These are phyloP conservation scores for Cytospora chrysosperma DNA, from an alignment of 2,329 filamentous ascomycete genomes.

Conservation along the genomic window DNA sequence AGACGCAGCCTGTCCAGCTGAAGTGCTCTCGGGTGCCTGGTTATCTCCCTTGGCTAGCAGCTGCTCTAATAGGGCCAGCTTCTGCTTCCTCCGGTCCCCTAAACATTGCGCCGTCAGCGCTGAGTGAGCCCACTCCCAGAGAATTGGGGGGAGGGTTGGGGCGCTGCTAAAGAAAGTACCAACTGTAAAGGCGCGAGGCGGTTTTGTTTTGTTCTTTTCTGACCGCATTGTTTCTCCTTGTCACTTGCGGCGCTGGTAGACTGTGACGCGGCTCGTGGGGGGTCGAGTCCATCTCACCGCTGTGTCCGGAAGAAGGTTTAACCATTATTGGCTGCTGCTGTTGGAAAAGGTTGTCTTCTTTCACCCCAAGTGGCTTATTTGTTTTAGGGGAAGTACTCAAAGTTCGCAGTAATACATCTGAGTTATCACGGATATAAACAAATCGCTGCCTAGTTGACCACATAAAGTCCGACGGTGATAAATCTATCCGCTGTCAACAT, in stretches of 20 bases:
- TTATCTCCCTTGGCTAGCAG: slow-evolving; percentile 33
- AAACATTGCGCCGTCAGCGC: slow-evolving; percentile 21
- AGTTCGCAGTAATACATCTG: too few species aligned
- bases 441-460: neutral
- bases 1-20: too few species aligned
- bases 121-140: neutral
- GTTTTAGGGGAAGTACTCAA: neutral
- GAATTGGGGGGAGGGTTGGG: neutral
- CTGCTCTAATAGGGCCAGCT: slow-evolving; percentile 40
- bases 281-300: neutral
- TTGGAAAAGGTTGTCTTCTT: too few species aligned
- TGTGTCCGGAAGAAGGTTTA: neutral
- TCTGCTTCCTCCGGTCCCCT: slow-evolving; percentile 46
- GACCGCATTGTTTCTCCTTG: slow-evolving; percentile 26
- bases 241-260: neutral
- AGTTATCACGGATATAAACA: too few species aligned
- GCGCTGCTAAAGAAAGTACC: slow-evolving; percentile 3
- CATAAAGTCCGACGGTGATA: slow-evolving; percentile 8
- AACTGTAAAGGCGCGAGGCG: slow-evolving; percentile 30
- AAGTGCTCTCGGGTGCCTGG: too few species aligned
- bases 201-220: slow-evolving; percentile 31
- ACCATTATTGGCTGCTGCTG: neutral
- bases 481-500: neutral
- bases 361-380: too few species aligned
- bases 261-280: neutral